Conservation (phyloP, 768 basidiomycete species). For the Vishniacozyma victoriae region DNA sequence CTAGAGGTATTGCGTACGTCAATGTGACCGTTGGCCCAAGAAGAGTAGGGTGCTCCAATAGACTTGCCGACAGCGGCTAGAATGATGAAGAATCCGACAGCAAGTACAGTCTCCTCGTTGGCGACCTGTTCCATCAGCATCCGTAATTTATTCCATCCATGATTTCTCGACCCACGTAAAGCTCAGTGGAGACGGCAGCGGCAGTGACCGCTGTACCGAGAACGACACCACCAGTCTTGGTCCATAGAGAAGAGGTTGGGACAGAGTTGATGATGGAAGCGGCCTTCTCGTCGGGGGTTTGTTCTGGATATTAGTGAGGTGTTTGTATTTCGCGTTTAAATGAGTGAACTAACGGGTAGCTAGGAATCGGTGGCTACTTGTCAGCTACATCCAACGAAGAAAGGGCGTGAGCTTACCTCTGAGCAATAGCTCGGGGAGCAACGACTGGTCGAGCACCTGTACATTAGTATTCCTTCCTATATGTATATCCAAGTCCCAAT, state of each 20-base stretch:
- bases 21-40: slow-evolving; percentile 88
- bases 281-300: slow-evolving; percentile 77
- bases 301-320: slow-evolving; percentile 45
- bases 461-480: slow-evolving; percentile 5
- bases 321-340: neutral
- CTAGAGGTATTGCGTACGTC: slow-evolving; percentile 42
- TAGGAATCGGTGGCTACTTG: slow-evolving; percentile 16
- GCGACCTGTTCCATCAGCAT: slow-evolving; percentile 52
- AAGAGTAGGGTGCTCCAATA: slow-evolving; percentile 76
- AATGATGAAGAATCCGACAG: slow-evolving; percentile 75
- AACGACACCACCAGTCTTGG: slow-evolving; percentile 89
- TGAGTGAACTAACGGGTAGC: slow-evolving; percentile 15
- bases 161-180: slow-evolving; percentile 59
- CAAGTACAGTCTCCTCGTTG: slow-evolving; percentile 90
- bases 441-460: slow-evolving; percentile 10
- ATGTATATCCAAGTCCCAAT: neutral
- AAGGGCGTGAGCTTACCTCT: slow-evolving; percentile 8
- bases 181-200: slow-evolving; percentile 90
- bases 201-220: slow-evolving; percentile 83
- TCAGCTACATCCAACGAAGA: slow-evolving; percentile 1
- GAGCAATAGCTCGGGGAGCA: slow-evolving; percentile 14
- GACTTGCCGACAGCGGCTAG: slow-evolving; percentile 63
- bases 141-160: neutral
- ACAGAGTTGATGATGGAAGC: slow-evolving; percentile 83
- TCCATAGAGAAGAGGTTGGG: slow-evolving; percentile 69